Base-by-base conservation (phyloP, 495 filamentous ascomycete genomes). In the Talaromyces adpressus region DNA sequence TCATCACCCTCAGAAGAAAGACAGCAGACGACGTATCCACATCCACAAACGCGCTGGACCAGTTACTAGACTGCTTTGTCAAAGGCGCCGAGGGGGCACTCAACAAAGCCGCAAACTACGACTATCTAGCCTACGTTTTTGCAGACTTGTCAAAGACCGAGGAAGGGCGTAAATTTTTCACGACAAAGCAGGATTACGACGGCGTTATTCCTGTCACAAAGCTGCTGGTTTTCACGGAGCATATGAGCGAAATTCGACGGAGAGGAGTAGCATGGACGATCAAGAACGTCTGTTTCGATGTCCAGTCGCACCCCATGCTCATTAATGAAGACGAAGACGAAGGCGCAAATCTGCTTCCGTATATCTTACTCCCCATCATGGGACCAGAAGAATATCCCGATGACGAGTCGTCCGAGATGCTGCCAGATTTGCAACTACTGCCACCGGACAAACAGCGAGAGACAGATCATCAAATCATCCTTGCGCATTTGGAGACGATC, bases 41-140 rank as follows among this genome's bases (percentile, higher is more conserved):
- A 5, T 88, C 89, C 4, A 80, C 86, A 32, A 78, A 85, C 49
- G 89, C 89, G 12, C 85, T 97, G 58, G 91, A 96, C 71, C 95
- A 98, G 70, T 77, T 98, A 20, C 87, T 98, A 68, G 94, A 97
- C 72, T 88, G 93, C 69, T 98, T 98, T 71, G 95, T 98, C 62
- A 92, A 91, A 75, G 93, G 93, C 12, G 86, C 89, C 3, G 87
- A 90, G 62, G 89, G 87, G 1, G 75, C 78, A 2, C 90, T 93
- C 70, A 98, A 98, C 77, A 87, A 90, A 68, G 62, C 89, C n/a
- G 91, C 92, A 66, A 84, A 90, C 71, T 98, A 84, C 72, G 92
- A 98, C 74, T 96, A 97, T 72, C 82, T 98, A 9, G 85, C 92
- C 23, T 98, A 97, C 70, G 76, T 97, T 54, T 94, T 98, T 73